Conservation (phyloP, 768 basidiomycete species). For the Boletellus ananiceps region DNA sequence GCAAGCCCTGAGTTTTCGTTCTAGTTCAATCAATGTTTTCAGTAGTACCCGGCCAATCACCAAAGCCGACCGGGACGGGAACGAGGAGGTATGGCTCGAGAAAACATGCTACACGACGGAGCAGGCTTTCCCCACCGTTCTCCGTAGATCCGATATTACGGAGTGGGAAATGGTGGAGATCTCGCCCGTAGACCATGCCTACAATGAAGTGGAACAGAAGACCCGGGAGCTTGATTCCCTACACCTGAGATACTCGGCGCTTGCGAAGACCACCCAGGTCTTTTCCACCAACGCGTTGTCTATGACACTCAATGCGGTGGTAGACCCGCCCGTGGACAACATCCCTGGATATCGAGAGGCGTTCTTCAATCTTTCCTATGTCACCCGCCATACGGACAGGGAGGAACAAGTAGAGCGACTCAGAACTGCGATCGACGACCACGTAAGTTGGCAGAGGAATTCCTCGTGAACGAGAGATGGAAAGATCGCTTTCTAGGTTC, state of each 20-base stretch:
- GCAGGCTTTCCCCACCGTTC: constrained; percentile 86
- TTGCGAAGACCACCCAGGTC: constrained; percentile 69
- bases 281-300: constrained; percentile 78
- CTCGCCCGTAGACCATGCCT: constrained; percentile 79
- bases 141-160: constrained; percentile 84
- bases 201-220: constrained; percentile 75
- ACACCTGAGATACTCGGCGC: constrained; percentile 66
- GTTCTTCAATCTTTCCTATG: constrained; percentile 71
- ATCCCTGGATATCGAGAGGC: constrained; percentile 70
- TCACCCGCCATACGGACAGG: constrained; percentile 63
- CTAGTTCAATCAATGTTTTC: constrained; percentile 79
- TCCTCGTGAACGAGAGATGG: not conserved
- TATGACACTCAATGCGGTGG: constrained; percentile 82
- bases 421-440: constrained; percentile 71
- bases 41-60: constrained; percentile 67
- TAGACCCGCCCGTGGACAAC: constrained; percentile 76
- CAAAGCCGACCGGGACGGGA: constrained; percentile 58
- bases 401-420: constrained; percentile 69
- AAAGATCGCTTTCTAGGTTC: constrained; percentile 45
- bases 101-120: constrained; percentile 86
- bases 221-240: constrained; percentile 71
- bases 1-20: constrained; percentile 1
- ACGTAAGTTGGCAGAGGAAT: constrained; percentile 41
- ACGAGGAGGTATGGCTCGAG: constrained; percentile 80
- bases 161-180: constrained; percentile 67